Base-by-base conservation (phyloP, 2,329 filamentous ascomycete genomes). In the Xylariaceae sp. region DNA sequence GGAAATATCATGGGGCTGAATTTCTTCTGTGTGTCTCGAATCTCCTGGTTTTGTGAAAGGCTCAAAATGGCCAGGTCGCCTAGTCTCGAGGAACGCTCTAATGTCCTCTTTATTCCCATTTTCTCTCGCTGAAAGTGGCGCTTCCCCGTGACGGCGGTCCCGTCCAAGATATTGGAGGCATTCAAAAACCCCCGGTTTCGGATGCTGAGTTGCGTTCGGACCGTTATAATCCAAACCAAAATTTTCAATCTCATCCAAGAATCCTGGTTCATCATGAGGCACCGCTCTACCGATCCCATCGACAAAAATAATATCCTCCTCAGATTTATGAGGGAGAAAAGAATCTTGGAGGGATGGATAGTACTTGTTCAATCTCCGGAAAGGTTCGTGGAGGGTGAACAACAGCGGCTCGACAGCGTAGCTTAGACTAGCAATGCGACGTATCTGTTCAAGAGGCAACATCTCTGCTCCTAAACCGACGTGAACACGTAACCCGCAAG, bases 401-500 rank as follows among this genome's bases (percentile, higher is more conserved):
- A 69, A 24, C 1, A 68, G 23, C 4, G 63, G 59, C 29, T 69
- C 65, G 2, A 52, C 56, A 0, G 67, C 63, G 24, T 51, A 67
- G 14, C 52, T 39, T 0, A 69, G 47, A 6, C 46, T 53, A 3
- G 44, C 50, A 2, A 64, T 46, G 1, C 65, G 59, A 5, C 54
- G 60, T 3, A 66, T 31, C 1, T 61, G 56, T 3, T 62, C 58
- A 0, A 66, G 43, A 3, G 59, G 21, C 19, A 68, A 51, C 2
- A 23, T 24, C 3, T 65, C 51, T 3, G 4, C 8, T 0, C 56
- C 54, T 33, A 60, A 48, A 5, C 65, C 66, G 2, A 67, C 62
- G 12, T 69, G 67, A 16, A 69, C 66, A 11, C 68, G 66, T 0
- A 69, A 14, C 0, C 61, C 66, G 7, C 65, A 67, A 0, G 61